A percentile compares a stretch with the other conserved stretches of the same genome.
phyloP scores from a whole-genome alignment of 768 basidiomycete genomes.

The Ramaria sp. region DNA sequence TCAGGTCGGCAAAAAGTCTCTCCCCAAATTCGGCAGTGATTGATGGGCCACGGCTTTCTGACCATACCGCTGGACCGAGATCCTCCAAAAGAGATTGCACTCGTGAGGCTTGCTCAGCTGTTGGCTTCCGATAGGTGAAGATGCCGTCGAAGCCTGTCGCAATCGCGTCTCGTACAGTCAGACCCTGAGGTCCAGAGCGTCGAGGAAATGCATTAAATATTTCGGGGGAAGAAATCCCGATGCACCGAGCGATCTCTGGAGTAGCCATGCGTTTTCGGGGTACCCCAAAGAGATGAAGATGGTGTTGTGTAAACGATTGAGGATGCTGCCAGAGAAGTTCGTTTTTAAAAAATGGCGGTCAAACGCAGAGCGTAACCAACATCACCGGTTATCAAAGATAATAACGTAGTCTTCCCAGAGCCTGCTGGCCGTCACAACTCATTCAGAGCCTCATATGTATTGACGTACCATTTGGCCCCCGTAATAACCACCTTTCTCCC shows the following conservation, averaged over 20 bases:
- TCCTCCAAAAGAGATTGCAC: conserved; percentile 50
- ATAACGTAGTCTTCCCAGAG: conserved; percentile 90
- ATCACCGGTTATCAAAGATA: conserved; percentile 84
- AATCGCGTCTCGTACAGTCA: conserved; percentile 70
- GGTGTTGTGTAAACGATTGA: conserved; percentile 74
- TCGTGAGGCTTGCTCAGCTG: conserved; percentile 28
- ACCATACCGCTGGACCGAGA: conserved; percentile 38
- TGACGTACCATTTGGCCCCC: conserved; percentile 70
- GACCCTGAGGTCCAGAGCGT: conserved; percentile 30
- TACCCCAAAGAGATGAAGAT: conserved; percentile 46
- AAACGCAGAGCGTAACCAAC: background rate
- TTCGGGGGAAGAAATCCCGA: conserved; percentile 83
- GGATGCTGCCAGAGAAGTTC: conserved; percentile 43
- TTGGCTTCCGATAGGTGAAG: conserved; percentile 44
- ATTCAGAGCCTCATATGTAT: background rate
- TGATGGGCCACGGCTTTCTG: conserved; percentile 14
- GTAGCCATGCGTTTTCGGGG: conserved; percentile 62
- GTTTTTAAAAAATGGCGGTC: background rate
- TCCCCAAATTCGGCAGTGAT: conserved; percentile 30
- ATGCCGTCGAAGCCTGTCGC: conserved; percentile 86
- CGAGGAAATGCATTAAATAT: conserved; percentile 85
- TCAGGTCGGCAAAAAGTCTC: conserved; percentile 49
- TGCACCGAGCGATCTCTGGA: conserved; percentile 46
- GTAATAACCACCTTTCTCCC: conserved; percentile 85
- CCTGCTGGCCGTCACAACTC: conserved; percentile 34